Evolutionary conservation across 257 asterid genomes (phyloP).

Genomic region (Thymus mandschuricus): DNA sequence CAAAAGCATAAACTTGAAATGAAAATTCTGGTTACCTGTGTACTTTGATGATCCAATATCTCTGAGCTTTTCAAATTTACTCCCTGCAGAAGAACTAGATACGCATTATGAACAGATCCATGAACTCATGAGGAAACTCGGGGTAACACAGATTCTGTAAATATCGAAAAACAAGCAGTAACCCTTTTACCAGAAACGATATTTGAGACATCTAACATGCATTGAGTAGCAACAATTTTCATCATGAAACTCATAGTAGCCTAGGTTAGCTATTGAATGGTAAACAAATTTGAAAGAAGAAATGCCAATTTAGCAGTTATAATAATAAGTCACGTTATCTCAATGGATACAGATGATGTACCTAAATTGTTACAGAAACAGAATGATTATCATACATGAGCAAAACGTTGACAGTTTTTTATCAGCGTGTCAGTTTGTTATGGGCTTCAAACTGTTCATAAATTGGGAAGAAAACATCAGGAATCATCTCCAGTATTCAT

Average conservation of each 20-base stretch:
- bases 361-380: slow-evolving; percentile 7
- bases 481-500: slow-evolving; percentile 1
- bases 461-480: slow-evolving; percentile 8
- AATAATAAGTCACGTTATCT: neutral
- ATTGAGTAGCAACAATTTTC: neutral
- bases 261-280: slow-evolving; percentile 6
- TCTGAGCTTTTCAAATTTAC: slow-evolving; percentile 91
- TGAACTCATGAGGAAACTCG: slow-evolving; percentile 3
- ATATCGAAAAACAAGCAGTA: slow-evolving; percentile 2
- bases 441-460: slow-evolving; percentile 1
- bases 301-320: neutral
- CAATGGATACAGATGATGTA: slow-evolving; percentile 9
- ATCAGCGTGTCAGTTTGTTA: neutral
- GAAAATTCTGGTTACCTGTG: slow-evolving; percentile 56
- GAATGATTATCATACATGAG: slow-evolving; percentile 1
- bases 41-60: slow-evolving; percentile 72
- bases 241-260: slow-evolving; percentile 5
- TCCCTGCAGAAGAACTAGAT: slow-evolving; percentile 69
- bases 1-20: slow-evolving; percentile 10
- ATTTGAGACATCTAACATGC: slow-evolving; percentile 1
- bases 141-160: neutral
- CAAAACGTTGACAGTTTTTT: neutral
- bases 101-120: slow-evolving; percentile 32
- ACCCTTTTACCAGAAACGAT: neutral
- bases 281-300: slow-evolving; percentile 14